These are phyloP conservation scores for Pseudogymnoascus sp. DNA, from an alignment of 2,329 filamentous ascomycete species.

Conservation along the genomic window DNA sequence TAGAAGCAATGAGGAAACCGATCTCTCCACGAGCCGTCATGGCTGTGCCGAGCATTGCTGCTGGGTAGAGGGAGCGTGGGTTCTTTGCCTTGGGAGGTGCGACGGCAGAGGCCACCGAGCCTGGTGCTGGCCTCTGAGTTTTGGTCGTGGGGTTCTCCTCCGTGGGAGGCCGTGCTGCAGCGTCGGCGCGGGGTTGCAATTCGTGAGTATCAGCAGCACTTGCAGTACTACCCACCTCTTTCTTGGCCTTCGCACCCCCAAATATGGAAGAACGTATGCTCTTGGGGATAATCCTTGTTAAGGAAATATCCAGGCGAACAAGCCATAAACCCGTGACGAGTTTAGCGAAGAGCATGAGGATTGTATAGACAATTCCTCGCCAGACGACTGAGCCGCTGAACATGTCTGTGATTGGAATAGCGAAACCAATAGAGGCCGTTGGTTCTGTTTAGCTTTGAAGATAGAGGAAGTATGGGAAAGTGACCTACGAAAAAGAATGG, in stretches of 20 bases:
- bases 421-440: constrained; percentile 60
- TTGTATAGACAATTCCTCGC: constrained; percentile 63
- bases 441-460: not conserved
- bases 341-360: constrained; percentile 61
- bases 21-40: constrained; percentile 78
- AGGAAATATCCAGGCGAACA: constrained; percentile 38
- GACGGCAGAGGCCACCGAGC: too few relatives aligned
- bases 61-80: constrained; percentile 57
- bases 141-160: too few relatives aligned
- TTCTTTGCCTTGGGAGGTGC: constrained; percentile 29
- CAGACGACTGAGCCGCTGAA: constrained; percentile 57
- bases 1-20: constrained; percentile 63
- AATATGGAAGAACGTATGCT: constrained; percentile 2
- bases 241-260: not conserved
- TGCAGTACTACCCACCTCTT: not conserved
- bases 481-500: constrained; percentile 59
- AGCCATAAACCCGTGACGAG: constrained; percentile 40
- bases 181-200: not conserved
- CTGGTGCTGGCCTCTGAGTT: not conserved
- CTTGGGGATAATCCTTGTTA: constrained; percentile 8
- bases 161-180: not conserved
- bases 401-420: constrained; percentile 64
- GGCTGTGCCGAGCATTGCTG: constrained; percentile 53
- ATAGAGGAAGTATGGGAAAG: not conserved
- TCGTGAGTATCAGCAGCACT: not conserved